A percentile compares a stretch with the other conserved stretches of the same genome.
Conservation (phyloP, 2,329 filamentous ascomycete genomes). For the Aspergillus sp. region DNA sequence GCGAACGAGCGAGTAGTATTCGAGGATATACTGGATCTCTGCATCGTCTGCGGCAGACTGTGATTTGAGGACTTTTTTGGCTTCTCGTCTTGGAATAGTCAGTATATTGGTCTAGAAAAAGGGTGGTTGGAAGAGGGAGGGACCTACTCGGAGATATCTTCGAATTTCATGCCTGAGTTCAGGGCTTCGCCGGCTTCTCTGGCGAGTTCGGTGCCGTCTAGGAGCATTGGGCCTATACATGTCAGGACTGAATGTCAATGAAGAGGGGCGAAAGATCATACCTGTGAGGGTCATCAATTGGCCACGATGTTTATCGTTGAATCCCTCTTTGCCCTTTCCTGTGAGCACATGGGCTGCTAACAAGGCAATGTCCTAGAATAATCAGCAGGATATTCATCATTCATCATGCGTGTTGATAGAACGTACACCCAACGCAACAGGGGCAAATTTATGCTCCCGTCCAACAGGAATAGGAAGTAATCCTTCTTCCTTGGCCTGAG, state of each 20-base stretch:
- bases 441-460: slow-evolving; percentile 46
- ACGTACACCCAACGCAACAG: slow-evolving; percentile 44
- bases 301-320: slow-evolving; percentile 48
- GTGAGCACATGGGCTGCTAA: slow-evolving; percentile 46
- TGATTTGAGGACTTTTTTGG: slow-evolving; percentile 31
- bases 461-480: slow-evolving; percentile 46
- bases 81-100: slow-evolving; percentile 15
- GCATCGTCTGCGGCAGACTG: slow-evolving; percentile 34
- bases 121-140: not conserved
- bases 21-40: slow-evolving; percentile 37
- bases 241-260: not conserved
- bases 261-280: slow-evolving; percentile 9
- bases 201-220: slow-evolving; percentile 44
- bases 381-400: not conserved
- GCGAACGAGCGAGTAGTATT: slow-evolving; percentile 50
- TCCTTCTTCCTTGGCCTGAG: slow-evolving; percentile 42
- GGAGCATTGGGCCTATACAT: slow-evolving; percentile 45
- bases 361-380: slow-evolving; percentile 42
- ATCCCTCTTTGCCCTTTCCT: slow-evolving; percentile 46
- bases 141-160: slow-evolving; percentile 43
- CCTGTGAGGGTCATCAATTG: slow-evolving; percentile 51
- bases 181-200: slow-evolving; percentile 42
- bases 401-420: not conserved
- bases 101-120: not conserved
- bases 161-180: slow-evolving; percentile 40